Evolutionary conservation across 306 rosid genomes (phyloP), one percentile per base, ranked within the genome.

Genomic region (Casuarina cunninghamiana): DNA sequence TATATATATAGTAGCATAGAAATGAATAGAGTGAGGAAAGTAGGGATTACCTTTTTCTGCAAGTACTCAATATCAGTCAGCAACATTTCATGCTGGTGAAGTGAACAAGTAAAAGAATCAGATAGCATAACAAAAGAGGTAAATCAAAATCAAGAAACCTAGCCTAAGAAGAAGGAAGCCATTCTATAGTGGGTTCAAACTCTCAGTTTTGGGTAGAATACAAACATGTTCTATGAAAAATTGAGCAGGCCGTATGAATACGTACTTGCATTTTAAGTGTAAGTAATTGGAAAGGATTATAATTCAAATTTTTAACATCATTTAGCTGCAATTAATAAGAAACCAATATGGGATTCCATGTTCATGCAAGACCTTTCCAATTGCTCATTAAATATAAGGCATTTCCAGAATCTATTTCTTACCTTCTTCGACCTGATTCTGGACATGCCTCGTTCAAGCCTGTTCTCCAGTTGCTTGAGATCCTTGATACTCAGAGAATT

Each of bases 391-490:
- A 26, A 26, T 26, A 26, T 26, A 26, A 26, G 32, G 26, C 26
- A 21, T 21, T 21, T 21, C 26, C 26, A 21, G 26, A 21, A 0
- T 48, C 13, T 46, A 48, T 48, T 48, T 44, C 37, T 37, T 83
- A 94, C 97, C 95, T 94, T 94, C 89, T 90, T 94, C 68, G 97
- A 90, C 81, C 95, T 88, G 88, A 94, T 90, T 84, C 97, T 88
- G 32, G 88, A 78, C 54, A 94, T 81, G 77, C 93, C 97, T 82
- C 95, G 87, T 82, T 90, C 97, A 77, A 94, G 93, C 78, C 93
- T 90, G 63, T 86, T 94, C 87, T 94, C 97, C 42, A 94, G 78
- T 80, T 94, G 98, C 88, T 94, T 92, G 5, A 87, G 90, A 62
- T 94, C 98, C 81, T 92, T 94, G 62, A 90, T 89, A 5, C 84